Percentiles rank a stretch among this genome's conserved stretches.
phyloP scores from a whole-genome alignment of 139 green algal species.

The Zygnema cylindricum region DNA sequence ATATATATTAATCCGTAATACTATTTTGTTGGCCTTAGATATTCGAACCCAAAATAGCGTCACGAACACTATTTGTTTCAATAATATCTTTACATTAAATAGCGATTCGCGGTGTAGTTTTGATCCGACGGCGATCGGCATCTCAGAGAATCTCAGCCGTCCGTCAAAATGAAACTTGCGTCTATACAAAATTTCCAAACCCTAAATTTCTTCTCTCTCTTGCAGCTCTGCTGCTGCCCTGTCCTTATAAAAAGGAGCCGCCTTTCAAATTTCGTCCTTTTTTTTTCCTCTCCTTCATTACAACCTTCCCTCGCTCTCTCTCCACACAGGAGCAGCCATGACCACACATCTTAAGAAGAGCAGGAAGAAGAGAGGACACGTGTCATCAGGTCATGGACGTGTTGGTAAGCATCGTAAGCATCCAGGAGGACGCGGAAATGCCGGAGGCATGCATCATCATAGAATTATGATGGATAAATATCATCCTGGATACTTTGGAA shows the following conservation, averaged over 20 bases:
- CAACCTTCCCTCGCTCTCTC: background rate
- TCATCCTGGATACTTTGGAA: constrained; percentile 72
- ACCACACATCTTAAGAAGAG: constrained; percentile 86
- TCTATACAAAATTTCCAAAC: no score
- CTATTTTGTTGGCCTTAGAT: no score
- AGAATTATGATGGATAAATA: constrained; percentile 98
- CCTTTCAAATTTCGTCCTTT: background rate
- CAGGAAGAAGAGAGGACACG: constrained; percentile 98
- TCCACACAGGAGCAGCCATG: constrained; percentile 35
- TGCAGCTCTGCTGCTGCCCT: no score
- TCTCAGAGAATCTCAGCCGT: no score
- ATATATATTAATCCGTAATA: no score
- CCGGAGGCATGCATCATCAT: constrained; percentile 99
- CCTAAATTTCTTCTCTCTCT: no score
- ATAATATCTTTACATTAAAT: no score
- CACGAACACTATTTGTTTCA: no score
- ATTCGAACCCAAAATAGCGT: no score
- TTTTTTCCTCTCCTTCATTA: background rate
- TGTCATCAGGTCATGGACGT: constrained; percentile 95
- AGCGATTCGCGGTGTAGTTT: no score
- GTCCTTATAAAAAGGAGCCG: background rate
- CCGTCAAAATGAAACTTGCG: no score
- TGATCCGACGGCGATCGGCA: no score
- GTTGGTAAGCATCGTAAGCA: constrained; percentile 99
- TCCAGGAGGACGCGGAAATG: constrained; percentile 95